Evolutionary conservation across 352 stramenopile genomes (phyloP).

Genomic region (Phytophthora macrochlamydospora): DNA sequence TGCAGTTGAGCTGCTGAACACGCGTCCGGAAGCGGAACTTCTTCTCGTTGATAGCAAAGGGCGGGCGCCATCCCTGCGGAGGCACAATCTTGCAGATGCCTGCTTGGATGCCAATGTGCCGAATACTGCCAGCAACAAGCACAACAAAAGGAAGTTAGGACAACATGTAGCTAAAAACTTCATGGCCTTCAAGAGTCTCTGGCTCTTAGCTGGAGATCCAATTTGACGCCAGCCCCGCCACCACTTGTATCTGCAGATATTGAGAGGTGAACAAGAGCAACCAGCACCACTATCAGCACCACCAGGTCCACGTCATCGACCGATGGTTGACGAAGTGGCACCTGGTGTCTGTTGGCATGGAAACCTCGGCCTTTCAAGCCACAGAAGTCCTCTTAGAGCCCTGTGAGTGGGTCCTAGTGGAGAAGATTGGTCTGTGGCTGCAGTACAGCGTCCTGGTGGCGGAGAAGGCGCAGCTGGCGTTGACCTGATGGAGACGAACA

Average conservation of each 20-base stretch:
- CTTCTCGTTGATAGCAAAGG: conserved; percentile 88
- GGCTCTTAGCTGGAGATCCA: neutral
- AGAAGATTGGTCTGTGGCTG: too few relatives aligned
- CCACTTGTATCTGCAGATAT: too few relatives aligned
- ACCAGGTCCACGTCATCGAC: too few relatives aligned
- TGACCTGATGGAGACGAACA: neutral
- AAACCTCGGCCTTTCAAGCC: too few relatives aligned
- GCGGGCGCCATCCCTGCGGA: conserved; percentile 93
- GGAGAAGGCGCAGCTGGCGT: conserved; percentile 2
- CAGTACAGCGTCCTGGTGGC: neutral
- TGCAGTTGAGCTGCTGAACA: conserved; percentile 95
- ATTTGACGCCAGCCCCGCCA: too few relatives aligned
- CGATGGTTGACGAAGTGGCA: too few relatives aligned
- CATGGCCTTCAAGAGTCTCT: neutral
- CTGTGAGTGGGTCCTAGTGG: too few relatives aligned
- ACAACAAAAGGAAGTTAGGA: conserved; percentile 2
- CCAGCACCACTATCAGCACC: too few relatives aligned
- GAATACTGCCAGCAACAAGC: conserved; percentile 55
- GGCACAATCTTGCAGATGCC: conserved; percentile 99
- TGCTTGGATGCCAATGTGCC: conserved; percentile 91
- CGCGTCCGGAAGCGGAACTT: conserved; percentile 94
- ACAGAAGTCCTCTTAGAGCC: too few relatives aligned
- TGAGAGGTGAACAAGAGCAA: too few relatives aligned
- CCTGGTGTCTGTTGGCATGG: too few relatives aligned
- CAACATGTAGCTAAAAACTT: conserved; percentile 5